Percentiles rank a stretch among this genome's conserved stretches.
These are phyloP conservation scores for Xylariaceae sp. DNA, from an alignment of 2,329 filamentous ascomycete genomes.

Conservation along the genomic window DNA sequence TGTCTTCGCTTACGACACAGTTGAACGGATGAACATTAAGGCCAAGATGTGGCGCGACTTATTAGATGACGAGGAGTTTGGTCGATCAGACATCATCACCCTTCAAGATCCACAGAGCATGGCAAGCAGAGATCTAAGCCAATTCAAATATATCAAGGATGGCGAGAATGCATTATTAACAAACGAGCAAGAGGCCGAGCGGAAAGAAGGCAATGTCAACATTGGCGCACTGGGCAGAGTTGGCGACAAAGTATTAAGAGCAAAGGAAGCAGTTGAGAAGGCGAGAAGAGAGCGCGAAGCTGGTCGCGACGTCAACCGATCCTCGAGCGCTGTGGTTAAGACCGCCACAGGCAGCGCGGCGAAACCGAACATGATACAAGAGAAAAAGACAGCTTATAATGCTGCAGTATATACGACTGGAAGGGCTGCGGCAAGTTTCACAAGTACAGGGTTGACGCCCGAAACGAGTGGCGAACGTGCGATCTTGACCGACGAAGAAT, in stretches of 20 bases:
- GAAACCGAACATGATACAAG: constrained; percentile 44
- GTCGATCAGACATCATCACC: constrained; percentile 87
- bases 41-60: constrained; percentile 93
- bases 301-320: constrained; percentile 52
- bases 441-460: constrained; percentile 86
- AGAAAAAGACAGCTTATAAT: constrained; percentile 67
- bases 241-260: constrained; percentile 77
- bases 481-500: constrained; percentile 86
- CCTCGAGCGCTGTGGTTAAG: constrained; percentile 40
- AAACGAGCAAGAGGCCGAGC: constrained; percentile 64
- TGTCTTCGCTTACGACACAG: constrained; percentile 93
- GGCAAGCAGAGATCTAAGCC: constrained; percentile 72
- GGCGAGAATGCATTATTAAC: constrained; percentile 65
- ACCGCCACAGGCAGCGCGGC: constrained; percentile 28
- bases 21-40: constrained; percentile 94
- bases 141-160: constrained; percentile 85
- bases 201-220: constrained; percentile 67
- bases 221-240: constrained; percentile 71
- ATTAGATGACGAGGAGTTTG: constrained; percentile 80
- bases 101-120: constrained; percentile 93
- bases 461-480: constrained; percentile 85
- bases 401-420: constrained; percentile 88
- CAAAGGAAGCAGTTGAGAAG: constrained; percentile 89
- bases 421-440: constrained; percentile 87
- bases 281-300: constrained; percentile 69